Evolutionary conservation across 2,329 filamentous ascomycete species (phyloP).

Genomic region (Fusarium musae): DNA sequence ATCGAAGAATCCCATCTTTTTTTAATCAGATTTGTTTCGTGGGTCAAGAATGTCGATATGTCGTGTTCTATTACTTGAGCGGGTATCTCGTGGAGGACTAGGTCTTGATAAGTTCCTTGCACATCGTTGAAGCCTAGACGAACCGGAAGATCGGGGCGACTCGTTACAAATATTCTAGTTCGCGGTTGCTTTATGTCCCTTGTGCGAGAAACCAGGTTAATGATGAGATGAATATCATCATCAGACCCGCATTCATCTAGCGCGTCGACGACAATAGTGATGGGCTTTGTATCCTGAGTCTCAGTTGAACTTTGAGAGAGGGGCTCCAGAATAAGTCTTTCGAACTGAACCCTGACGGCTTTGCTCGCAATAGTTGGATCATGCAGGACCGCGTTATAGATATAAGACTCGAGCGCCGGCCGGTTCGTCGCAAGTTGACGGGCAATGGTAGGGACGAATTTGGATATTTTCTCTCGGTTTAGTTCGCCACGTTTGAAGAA

Average conservation of each 20-base stretch:
- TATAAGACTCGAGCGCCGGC: accelerated
- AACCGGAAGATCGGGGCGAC: conserved; percentile 54
- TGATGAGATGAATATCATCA: background rate
- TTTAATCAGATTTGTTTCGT: background rate
- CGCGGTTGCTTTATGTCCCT: conserved; percentile 5
- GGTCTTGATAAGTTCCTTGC: conserved; percentile 25
- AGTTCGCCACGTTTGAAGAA: conserved; percentile 56
- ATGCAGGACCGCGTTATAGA: accelerated
- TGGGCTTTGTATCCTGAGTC: background rate
- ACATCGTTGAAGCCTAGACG: conserved; percentile 50
- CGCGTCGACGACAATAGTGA: background rate
- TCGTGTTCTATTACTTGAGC: conserved; percentile 49
- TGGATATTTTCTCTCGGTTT: accelerated
- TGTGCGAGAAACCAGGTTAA: background rate
- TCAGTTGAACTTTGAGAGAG: background rate
- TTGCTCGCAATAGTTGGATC: background rate
- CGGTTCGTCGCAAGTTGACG: background rate
- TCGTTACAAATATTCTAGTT: conserved; percentile 52
- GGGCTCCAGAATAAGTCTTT: background rate
- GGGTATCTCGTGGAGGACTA: conserved; percentile 52
- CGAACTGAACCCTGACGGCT: background rate
- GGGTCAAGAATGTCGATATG: conserved; percentile 29
- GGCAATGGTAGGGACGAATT: background rate
- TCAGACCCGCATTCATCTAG: background rate
- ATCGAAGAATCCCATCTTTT: too few species aligned